Evolutionary conservation across 352 stramenopile species (phyloP), one percentile per base, ranked within the genome.

Genomic region (Pythium grandisporangium): DNA sequence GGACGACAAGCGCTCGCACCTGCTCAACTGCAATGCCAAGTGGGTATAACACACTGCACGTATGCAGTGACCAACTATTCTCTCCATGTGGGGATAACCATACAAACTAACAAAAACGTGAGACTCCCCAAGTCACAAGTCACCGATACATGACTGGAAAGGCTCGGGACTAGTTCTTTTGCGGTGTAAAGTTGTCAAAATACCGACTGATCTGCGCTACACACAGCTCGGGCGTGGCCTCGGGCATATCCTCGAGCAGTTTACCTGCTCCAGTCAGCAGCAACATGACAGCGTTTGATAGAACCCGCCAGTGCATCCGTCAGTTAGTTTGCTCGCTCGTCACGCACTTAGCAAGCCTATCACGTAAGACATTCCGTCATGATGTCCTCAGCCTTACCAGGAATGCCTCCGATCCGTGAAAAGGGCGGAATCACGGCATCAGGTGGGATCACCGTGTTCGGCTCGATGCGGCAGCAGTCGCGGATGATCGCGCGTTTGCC

Each of bases 381-480:
- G 11, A 47, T 20, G 45, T 5, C 4, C 16, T 19, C 17, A 23
- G 5, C 14, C 23, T 13, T 67, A 88, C 78, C 78, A 56, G 78
- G 78, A 21, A 86, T 75, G 20, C 78, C 78, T 17, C 69, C 53
- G 36, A 92, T 71, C 16, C 62, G 69, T 11, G 75, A 87, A 44
- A 88, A 92, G 11, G 78, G 78, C 7, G 72, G 68, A 26, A 92
- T 83, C 32, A 89, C 72, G 2, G 76, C 58, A 40, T 92, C 78
- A 22, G 72, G 53, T n/a, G 78, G 70, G 17, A 92, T 63, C 23
- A 92, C 56, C 10, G 72, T 84, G 46, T 88, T 81, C 49, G 88
- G 75, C 53, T 87, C 78, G 36, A 92, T 86, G 45, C 61, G 69
- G 33, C 78, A 92, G 59, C 78, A 92, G 51, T 92, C 78, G 43